Evolutionary conservation across 768 basidiomycete species (phyloP).

Genomic region (Daedaleopsis nitida): DNA sequence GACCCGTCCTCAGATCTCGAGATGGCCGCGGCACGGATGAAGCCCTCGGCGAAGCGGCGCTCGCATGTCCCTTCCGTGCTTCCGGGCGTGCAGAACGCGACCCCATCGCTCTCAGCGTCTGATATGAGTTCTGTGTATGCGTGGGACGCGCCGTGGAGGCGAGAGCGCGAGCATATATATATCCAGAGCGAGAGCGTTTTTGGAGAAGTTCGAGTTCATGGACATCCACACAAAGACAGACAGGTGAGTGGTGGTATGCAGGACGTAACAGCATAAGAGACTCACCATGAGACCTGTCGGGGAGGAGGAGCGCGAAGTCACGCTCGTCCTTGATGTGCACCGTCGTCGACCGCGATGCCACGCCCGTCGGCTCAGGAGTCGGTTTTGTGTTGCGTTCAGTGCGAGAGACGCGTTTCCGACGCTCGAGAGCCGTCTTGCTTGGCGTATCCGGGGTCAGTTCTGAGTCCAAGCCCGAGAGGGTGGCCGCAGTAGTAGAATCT

Average conservation of each 20-base stretch:
- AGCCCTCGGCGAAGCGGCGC: constrained; percentile 34
- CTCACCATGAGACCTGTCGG: constrained; percentile 34
- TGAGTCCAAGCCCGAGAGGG: background rate
- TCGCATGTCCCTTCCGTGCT: constrained; percentile 31
- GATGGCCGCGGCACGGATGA: constrained; percentile 41
- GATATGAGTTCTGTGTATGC: constrained; percentile 38
- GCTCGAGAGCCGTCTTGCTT: background rate
- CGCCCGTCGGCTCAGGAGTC: constrained; percentile 43
- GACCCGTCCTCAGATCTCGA: constrained; percentile 37
- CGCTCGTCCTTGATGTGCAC: constrained; percentile 34
- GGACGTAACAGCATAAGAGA: background rate
- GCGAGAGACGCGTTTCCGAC: constrained; percentile 9
- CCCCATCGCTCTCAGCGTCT: constrained; percentile 39
- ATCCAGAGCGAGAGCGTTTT: too few species aligned
- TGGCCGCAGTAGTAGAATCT: too few species aligned
- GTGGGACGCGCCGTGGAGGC: background rate
- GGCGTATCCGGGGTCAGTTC: too few species aligned
- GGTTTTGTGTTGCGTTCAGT: constrained; percentile 30
- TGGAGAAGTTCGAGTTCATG: background rate
- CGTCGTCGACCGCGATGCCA: constrained; percentile 35
- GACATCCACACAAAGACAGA: background rate
- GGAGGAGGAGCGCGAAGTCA: constrained; percentile 40
- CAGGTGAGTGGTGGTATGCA: background rate
- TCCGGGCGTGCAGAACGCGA: constrained; percentile 37
- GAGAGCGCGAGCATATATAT: background rate